phyloP scores from a whole-genome alignment of 495 filamentous ascomycete species.

The Bathelium albidoporum region DNA sequence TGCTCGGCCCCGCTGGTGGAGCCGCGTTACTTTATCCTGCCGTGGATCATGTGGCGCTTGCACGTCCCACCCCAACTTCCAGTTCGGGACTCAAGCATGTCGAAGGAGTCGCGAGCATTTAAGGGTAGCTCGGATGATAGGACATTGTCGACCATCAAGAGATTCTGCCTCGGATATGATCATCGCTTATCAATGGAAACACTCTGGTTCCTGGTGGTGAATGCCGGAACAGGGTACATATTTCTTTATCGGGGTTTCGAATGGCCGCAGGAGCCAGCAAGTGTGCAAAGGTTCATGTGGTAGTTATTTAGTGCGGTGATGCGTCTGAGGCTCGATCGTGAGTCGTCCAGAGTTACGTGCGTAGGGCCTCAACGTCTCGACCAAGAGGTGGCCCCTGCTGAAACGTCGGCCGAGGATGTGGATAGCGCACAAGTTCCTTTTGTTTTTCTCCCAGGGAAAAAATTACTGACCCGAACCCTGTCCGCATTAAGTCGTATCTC shows the following conservation, averaged over 20 bases:
- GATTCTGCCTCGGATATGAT: conserved; percentile 20
- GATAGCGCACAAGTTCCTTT: neutral
- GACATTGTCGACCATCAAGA: conserved; percentile 9
- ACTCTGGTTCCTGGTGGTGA: conserved; percentile 63
- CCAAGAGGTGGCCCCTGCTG: neutral
- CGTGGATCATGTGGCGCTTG: conserved; percentile 88
- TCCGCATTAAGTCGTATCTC: neutral
- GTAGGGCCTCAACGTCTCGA: neutral
- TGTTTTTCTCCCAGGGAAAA: neutral
- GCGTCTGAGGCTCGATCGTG: neutral
- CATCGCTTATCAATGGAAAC: conserved; percentile 60
- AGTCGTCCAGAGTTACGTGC: neutral
- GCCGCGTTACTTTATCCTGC: conserved; percentile 86
- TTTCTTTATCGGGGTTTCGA: conserved; percentile 72
- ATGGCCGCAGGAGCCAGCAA: conserved; percentile 71
- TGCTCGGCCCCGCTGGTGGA: conserved; percentile 87
- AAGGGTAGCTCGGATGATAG: neutral
- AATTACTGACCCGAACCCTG: neutral
- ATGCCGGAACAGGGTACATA: conserved; percentile 63
- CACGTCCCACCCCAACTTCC: conserved; percentile 46
- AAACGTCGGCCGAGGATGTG: neutral
- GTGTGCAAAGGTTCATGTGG: conserved; percentile 90
- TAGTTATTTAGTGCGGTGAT: conserved; percentile 25
- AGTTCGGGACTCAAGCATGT: neutral
- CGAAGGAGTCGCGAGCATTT: neutral